Evolutionary conservation across 2,329 filamentous ascomycete species (phyloP), one percentile per base, ranked within the genome.

Genomic region (Cladobotryum mycophilum): DNA sequence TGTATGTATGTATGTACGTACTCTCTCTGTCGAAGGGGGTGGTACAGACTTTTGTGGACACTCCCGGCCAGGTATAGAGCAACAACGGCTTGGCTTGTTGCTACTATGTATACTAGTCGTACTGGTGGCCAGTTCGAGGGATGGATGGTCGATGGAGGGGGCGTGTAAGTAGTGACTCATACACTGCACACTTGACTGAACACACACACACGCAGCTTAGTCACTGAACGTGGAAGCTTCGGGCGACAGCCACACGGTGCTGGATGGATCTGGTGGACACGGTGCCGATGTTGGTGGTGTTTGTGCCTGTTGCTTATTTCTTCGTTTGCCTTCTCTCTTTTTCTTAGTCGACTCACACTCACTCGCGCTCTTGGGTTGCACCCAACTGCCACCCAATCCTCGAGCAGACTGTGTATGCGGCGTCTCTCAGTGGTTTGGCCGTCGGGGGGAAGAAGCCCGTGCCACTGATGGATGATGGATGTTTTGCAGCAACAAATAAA

Each of bases 171-270:
- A 52, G 41, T 38, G 25, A 41, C 8, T 38, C 35, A 38, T n/a
- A 35, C n/a, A 36, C 20, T 30, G 7, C 22, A 25, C 7, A 25
- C 22, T 25, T 25, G 25, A 30, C 25, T 30, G 25, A 30, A 30
- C 25, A 30, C 25, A 25, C 22, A 25, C 22, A 30, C 25, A 11
- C 25, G 9, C 25, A 30, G 51, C 51, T 49, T 53, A 49, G 47
- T 53, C 51, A 49, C 47, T 53, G 51, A 25, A 33, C 13, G 44
- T 55, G 49, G 53, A 54, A 54, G 48, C 48, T 56, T 55, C 55
- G 41, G 37, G 55, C 47, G 18, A 15, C 47, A 47, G 51, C 56
- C 51, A 58, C 56, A 58, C 56, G 50, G 56, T 58, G 56, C 56
- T 52, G 47, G 55, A 52, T 11, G 15, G 18, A 18, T 15, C 42